A percentile compares a stretch with the other conserved stretches of the same genome.
Conservation (phyloP, 306 rosid genomes). For the Sophora flavescens region DNA sequence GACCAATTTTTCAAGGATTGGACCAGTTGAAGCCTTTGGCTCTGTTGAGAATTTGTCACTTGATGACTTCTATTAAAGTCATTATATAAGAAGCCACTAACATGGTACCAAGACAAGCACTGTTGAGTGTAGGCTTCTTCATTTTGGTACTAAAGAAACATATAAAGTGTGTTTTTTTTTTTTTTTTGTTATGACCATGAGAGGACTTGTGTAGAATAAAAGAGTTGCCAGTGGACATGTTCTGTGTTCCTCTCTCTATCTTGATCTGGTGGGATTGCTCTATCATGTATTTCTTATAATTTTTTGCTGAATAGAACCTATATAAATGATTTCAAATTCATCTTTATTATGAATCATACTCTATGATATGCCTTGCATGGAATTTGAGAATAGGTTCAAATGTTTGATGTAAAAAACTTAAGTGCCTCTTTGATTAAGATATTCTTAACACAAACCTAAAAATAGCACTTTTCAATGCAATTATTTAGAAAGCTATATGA, state of each 20-base stretch:
- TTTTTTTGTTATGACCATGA: conserved; percentile 37
- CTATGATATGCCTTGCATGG: background rate
- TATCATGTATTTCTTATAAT: conserved; percentile 42
- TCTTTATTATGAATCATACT: conserved; percentile 1
- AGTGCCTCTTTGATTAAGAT: no score
- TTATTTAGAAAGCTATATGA: no score
- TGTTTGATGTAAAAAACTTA: no score
- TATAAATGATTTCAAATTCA: conserved; percentile 26
- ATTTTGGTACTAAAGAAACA: conserved; percentile 40
- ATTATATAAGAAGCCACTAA: conserved; percentile 14
- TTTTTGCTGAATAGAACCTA: conserved; percentile 42
- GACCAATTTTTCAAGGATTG: conserved; percentile 75
- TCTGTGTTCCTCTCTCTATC: conserved; percentile 41
- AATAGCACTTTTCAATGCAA: no score
- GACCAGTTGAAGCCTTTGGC: conserved; percentile 72
- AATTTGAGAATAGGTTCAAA: background rate
- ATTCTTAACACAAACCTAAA: no score
- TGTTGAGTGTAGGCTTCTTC: conserved; percentile 20
- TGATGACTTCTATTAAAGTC: conserved; percentile 75
- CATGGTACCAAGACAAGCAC: conserved; percentile 31
- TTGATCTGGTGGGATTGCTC: conserved; percentile 41
- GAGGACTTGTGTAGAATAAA: conserved; percentile 56
- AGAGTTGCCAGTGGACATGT: conserved; percentile 46
- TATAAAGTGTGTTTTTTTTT: conserved; percentile 13
- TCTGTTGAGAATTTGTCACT: conserved; percentile 87